Base-by-base conservation (phyloP, 345 rosid species). In the Durio zibethinus region DNA sequence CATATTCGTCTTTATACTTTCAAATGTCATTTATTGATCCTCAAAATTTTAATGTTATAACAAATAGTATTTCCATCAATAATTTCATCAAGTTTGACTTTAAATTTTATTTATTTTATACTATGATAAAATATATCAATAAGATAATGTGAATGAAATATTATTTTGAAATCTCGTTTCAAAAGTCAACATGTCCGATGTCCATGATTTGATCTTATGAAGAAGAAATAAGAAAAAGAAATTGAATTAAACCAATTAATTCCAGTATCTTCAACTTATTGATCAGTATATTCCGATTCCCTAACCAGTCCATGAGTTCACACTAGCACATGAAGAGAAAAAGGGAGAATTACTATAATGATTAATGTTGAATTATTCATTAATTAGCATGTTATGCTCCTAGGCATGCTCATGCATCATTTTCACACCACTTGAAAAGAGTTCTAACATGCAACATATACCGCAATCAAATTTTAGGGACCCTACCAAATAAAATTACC, bases 361-460 rank as follows among this genome's bases (percentile, higher is more conserved):
- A 50, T 52, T 71, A 33, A 71, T 52, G 60, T 52, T 71, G 75
- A 48, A 71, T 8, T 50, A 70, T 50, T 31, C 54, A 71, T 31
- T 18, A 50, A 20, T 71, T 50, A 50, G 61, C 75, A 50, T 71
- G 60, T 50, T 71, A 52, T 71, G 75, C 27, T 71, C 31, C 29
- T 64, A n/a, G 36, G 42, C 69, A 75, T 47, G 78, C 71, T 74
- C 70, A 76, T 61, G 69, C 80, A 76, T 80, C 80, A 76, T 72
- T 62, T 76, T 71, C 45, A 73, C 76, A 36, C 52, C 20, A 33
- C 61, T 50, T 71, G 48, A 27, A 67, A 1, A 27, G 27, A 15
- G 56, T 27, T 56, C 61, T 31, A 21, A 52, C 75, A 53, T 33
- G 76, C 21, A 52, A 38, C 33, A 31, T 31, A 20, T 18, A n/a